Percentiles rank a stretch among this genome's conserved stretches.
Evolutionary conservation across 1,284 basidiomycete species (phyloP).

Genomic region (Cryptococcus sp.): DNA sequence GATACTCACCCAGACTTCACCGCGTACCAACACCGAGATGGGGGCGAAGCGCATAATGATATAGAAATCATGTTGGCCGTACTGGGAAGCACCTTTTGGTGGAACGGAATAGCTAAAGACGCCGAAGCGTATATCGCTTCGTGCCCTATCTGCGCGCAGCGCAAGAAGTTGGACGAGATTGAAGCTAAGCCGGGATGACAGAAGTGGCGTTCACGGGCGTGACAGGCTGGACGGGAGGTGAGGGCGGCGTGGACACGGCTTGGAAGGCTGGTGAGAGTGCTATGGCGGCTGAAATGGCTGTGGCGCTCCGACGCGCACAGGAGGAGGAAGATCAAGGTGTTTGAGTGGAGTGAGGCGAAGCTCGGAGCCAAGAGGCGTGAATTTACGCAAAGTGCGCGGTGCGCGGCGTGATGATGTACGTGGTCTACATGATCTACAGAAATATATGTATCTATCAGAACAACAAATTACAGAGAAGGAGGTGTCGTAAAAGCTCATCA

Average conservation of each 20-base stretch:
- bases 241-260: constrained; percentile 2
- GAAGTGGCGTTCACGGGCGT: constrained; percentile 14
- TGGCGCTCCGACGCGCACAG: constrained; percentile 32
- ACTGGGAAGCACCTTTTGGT: constrained; percentile 37
- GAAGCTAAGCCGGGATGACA: constrained; percentile 8
- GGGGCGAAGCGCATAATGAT: constrained; percentile 18
- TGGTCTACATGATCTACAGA: neutral
- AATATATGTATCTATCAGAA: neutral
- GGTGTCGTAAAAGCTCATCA: no score
- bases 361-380: no score
- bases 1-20: constrained; percentile 6
- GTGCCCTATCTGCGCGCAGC: constrained; percentile 23
- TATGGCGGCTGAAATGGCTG: constrained; percentile 41
- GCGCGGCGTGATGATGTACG: neutral
- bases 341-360: neutral
- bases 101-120: constrained; percentile 33
- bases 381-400: no score
- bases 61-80: constrained; percentile 22
- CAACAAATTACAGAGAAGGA: neutral
- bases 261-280: constrained; percentile 23
- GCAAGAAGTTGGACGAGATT: constrained; percentile 3
- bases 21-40: neutral
- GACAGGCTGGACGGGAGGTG: constrained; percentile 20
- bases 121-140: constrained; percentile 14
- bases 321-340: constrained; percentile 22